Conservation (phyloP, 345 rosid genomes). For the Citrus medica region DNA sequence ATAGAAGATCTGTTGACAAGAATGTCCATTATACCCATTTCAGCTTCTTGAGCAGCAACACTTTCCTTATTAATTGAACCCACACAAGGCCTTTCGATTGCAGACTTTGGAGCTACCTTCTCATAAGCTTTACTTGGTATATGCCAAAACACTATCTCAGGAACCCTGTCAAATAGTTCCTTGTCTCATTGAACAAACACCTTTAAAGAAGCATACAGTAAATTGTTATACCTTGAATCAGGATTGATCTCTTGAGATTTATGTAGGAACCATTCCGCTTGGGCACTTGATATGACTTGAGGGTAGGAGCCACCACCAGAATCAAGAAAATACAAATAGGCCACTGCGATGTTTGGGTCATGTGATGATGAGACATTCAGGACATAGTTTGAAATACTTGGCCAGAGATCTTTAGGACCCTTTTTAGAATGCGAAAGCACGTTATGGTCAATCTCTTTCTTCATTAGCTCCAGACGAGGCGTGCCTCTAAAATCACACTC, state of each 20-base stretch:
- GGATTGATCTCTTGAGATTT: slow-evolving; percentile 58
- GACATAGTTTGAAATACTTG: slow-evolving; percentile 78
- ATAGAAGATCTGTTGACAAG: slow-evolving; percentile 61
- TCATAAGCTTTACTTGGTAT: slow-evolving; percentile 77
- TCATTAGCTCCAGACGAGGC: slow-evolving; percentile 52
- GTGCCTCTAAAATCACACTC: slow-evolving; percentile 57
- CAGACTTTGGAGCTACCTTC: slow-evolving; percentile 63
- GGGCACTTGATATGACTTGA: slow-evolving; percentile 66
- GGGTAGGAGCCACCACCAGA: slow-evolving; percentile 96
- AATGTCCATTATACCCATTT: slow-evolving; percentile 62
- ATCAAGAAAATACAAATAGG: slow-evolving; percentile 75
- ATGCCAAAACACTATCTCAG: slow-evolving; percentile 92
- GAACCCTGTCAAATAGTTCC: slow-evolving; percentile 42
- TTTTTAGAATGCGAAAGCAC: slow-evolving; percentile 39
- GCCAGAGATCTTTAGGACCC: slow-evolving; percentile 77
- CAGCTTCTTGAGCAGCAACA: slow-evolving; percentile 79
- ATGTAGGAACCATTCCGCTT: slow-evolving; percentile 69
- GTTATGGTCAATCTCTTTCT: slow-evolving; percentile 45
- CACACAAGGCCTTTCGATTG: slow-evolving; percentile 63
- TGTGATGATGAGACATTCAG: slow-evolving; percentile 40
- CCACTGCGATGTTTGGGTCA: slow-evolving; percentile 31
- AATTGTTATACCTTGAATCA: slow-evolving; percentile 43
- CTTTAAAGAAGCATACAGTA: neutral
- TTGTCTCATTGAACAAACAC: neutral
- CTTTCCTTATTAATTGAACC: slow-evolving; percentile 81